Evolutionary conservation across 805 yeast genomes (phyloP).

Genomic region (Metschnikowia cerradonensis): DNA sequence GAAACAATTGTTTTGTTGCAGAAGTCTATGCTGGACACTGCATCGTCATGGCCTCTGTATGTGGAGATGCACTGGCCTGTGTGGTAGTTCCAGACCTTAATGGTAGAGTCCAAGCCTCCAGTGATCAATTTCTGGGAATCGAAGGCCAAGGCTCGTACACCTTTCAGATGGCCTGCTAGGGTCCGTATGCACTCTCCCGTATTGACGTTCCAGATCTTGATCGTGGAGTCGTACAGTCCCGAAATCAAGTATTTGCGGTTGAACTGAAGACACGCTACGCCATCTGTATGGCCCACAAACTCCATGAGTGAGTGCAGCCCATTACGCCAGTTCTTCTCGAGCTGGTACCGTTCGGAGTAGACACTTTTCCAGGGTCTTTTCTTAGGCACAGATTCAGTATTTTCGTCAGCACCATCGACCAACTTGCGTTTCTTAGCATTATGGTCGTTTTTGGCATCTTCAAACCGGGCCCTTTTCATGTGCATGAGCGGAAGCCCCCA

Average conservation of each 20-base stretch:
- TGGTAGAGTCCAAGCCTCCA: slow-evolving; percentile 87
- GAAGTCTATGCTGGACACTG: slow-evolving; percentile 82
- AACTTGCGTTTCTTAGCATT: not conserved
- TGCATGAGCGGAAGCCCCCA: slow-evolving; percentile 97
- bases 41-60: slow-evolving; percentile 86
- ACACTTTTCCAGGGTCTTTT: slow-evolving; percentile 93
- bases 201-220: slow-evolving; percentile 88
- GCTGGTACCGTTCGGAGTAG: slow-evolving; percentile 83
- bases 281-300: slow-evolving; percentile 81
- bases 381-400: not conserved
- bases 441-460: not conserved
- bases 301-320: slow-evolving; percentile 63
- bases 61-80: slow-evolving; percentile 94
- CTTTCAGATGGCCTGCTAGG: slow-evolving; percentile 84
- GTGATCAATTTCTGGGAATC: slow-evolving; percentile 88
- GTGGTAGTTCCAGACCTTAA: slow-evolving; percentile 92
- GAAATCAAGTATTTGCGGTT: slow-evolving; percentile 74
- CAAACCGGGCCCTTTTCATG: slow-evolving; percentile 56
- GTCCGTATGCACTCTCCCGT: slow-evolving; percentile 74
- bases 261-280: slow-evolving; percentile 84
- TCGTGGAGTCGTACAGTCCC: slow-evolving; percentile 87
- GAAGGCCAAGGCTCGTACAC: slow-evolving; percentile 79
- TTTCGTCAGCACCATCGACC: not conserved
- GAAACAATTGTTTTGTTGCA: slow-evolving; percentile 77
- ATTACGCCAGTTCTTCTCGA: slow-evolving; percentile 92